Conservation (phyloP, 345 rosid species). For the Streptanthus diversifolius region DNA sequence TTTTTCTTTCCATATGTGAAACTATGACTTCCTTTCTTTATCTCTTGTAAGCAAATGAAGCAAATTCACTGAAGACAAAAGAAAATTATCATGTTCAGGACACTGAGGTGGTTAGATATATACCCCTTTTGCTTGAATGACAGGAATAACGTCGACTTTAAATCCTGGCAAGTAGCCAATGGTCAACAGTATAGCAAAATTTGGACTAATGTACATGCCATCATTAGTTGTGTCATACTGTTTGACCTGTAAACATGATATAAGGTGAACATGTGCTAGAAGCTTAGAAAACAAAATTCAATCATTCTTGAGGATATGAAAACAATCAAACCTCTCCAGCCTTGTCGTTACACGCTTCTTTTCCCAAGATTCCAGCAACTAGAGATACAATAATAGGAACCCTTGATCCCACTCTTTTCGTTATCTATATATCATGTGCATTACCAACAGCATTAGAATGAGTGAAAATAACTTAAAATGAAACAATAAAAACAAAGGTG, state of each 20-base stretch:
- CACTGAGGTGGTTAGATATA: too few relatives aligned
- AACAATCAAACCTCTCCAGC: slow-evolving; percentile 56
- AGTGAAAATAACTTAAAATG: not conserved
- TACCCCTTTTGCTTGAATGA: slow-evolving; percentile 39
- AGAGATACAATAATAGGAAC: slow-evolving; percentile 51
- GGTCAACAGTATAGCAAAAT: slow-evolving; percentile 51
- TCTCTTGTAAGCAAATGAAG: not conserved
- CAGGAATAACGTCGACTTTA: slow-evolving; percentile 67
- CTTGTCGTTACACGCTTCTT: slow-evolving; percentile 43
- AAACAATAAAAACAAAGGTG: not conserved
- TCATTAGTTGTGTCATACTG: slow-evolving; percentile 9
- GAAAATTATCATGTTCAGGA: not conserved
- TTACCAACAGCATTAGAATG: not conserved
- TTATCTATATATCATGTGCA: slow-evolving; percentile 38
- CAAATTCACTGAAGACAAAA: not conserved
- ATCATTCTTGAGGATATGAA: not conserved
- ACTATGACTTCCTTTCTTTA: not conserved
- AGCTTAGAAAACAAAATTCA: not conserved
- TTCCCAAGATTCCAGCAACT: slow-evolving; percentile 57
- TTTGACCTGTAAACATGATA: slow-evolving; percentile 40
- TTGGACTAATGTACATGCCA: not conserved
- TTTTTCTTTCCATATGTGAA: not conserved
- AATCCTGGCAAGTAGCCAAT: slow-evolving; percentile 82
- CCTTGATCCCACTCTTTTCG: slow-evolving; percentile 39
- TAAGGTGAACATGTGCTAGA: not conserved